phyloP scores from a whole-genome alignment of 176 grass and related monocot species.

The Juncus effusus region DNA sequence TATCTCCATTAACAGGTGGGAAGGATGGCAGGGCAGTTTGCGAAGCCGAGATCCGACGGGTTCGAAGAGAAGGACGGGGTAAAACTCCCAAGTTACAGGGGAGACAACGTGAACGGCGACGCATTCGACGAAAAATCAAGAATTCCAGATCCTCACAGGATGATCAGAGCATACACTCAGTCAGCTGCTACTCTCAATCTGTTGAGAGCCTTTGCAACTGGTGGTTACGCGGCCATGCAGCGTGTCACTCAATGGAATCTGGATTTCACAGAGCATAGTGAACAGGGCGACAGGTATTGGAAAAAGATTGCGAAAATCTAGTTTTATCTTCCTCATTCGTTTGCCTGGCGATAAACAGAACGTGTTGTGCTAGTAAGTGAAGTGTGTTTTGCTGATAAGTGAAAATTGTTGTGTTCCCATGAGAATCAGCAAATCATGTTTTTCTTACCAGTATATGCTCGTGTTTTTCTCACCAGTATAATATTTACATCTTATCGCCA shows the following conservation, averaged over 20 bases:
- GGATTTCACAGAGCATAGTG: conserved; percentile 79
- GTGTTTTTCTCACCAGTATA: no score
- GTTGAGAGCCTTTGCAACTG: conserved; percentile 74
- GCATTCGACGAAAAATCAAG: conserved; percentile 72
- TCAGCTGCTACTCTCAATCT: conserved; percentile 85
- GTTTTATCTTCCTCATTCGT: no score
- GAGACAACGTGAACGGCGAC: conserved; percentile 91
- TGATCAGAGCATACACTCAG: conserved; percentile 85
- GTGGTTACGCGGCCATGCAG: conserved; percentile 96
- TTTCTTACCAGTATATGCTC: no score
- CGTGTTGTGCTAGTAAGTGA: no score
- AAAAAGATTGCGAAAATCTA: background rate
- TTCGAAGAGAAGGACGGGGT: conserved; percentile 80
- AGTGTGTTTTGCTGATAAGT: no score
- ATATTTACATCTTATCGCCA: no score
- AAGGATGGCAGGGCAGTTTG: conserved; percentile 92
- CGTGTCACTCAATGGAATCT: conserved; percentile 91
- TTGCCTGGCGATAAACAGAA: no score
- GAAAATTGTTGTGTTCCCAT: no score
- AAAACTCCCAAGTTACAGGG: conserved; percentile 84
- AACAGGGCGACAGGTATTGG: conserved; percentile 77
- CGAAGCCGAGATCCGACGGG: conserved; percentile 72
- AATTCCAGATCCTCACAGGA: conserved; percentile 64
- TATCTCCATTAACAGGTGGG: conserved; percentile 50
- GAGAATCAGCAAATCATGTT: no score